Conservation (phyloP, 371 early-diverging fungal species). For the Basidiobolus meristosporus region DNA sequence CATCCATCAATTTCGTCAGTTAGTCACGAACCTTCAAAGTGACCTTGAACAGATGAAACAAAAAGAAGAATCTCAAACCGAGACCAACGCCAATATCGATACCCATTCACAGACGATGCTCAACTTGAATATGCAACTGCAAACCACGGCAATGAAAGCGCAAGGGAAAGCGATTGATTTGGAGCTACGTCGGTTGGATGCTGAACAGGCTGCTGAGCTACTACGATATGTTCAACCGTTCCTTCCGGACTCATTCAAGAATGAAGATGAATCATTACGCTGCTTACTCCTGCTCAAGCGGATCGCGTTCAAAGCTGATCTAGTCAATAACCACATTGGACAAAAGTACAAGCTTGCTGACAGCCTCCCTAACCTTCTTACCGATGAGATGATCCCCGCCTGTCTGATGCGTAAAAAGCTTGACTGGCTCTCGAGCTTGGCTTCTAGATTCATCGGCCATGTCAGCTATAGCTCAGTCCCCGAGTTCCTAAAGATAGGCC, state of each 20-base stretch:
- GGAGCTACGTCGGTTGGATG: constrained; percentile 72
- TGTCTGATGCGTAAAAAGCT: constrained; percentile 41
- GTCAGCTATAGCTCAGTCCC: constrained; percentile 44
- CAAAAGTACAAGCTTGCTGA: constrained; percentile 37
- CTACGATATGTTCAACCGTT: constrained; percentile 46
- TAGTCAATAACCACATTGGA: constrained; percentile 57
- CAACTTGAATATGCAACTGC: constrained; percentile 60
- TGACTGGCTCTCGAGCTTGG: constrained; percentile 40
- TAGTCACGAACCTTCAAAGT: constrained; percentile 53
- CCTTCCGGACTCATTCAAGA: constrained; percentile 62
- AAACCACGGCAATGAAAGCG: constrained; percentile 61
- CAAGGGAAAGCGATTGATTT: constrained; percentile 78
- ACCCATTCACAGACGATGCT: constrained; percentile 72
- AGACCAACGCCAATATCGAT: constrained; percentile 14
- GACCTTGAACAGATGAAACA: constrained; percentile 47
- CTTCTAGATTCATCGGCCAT: constrained; percentile 41
- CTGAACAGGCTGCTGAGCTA: constrained; percentile 58
- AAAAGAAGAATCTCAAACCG: constrained; percentile 26
- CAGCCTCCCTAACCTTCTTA: constrained; percentile 25
- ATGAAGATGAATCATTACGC: constrained; percentile 59
- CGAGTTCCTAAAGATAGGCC: constrained; percentile 43
- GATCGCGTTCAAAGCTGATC: constrained; percentile 54
- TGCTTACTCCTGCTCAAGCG: constrained; percentile 57
- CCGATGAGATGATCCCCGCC: constrained; percentile 15
- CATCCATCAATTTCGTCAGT: constrained; percentile 67